A percentile compares a stretch with the other conserved stretches of the same genome.
phyloP scores from a whole-genome alignment of 768 basidiomycete species.

The Suillus occidentalis region DNA sequence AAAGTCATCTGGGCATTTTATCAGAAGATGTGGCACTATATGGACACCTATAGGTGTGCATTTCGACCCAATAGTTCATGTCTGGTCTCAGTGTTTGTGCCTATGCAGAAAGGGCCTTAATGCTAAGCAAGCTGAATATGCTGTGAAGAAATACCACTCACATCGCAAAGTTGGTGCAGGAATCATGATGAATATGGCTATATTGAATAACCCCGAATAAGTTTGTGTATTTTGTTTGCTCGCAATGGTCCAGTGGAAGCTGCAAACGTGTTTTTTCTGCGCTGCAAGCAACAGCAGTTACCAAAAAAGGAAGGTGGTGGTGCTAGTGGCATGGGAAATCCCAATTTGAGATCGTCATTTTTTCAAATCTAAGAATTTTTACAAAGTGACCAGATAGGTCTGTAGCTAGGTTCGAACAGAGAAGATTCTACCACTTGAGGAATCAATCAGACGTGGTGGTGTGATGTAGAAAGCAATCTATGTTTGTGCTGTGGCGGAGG shows the following conservation, averaged over 20 bases:
- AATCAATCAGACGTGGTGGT: not conserved
- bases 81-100: too few species aligned
- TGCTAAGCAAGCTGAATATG: too few species aligned
- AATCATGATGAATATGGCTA: not conserved
- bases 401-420: not conserved
- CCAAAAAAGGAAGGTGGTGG: not conserved
- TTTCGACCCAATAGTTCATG: too few species aligned
- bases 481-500: not conserved
- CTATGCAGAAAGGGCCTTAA: too few species aligned
- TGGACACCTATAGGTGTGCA: too few species aligned
- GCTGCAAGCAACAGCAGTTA: not conserved
- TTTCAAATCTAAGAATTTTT: not conserved
- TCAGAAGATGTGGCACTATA: too few species aligned
- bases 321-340: not conserved
- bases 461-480: not conserved
- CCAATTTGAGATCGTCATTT: not conserved
- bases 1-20: too few species aligned
- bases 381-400: not conserved
- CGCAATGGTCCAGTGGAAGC: not conserved
- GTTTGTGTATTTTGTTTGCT: not conserved
- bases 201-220: not conserved
- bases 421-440: not conserved
- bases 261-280: not conserved
- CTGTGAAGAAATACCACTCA: not conserved
- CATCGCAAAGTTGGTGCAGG: not conserved